Evolutionary conservation across 768 basidiomycete genomes (phyloP).

Genomic region (Lactarius vividus): DNA sequence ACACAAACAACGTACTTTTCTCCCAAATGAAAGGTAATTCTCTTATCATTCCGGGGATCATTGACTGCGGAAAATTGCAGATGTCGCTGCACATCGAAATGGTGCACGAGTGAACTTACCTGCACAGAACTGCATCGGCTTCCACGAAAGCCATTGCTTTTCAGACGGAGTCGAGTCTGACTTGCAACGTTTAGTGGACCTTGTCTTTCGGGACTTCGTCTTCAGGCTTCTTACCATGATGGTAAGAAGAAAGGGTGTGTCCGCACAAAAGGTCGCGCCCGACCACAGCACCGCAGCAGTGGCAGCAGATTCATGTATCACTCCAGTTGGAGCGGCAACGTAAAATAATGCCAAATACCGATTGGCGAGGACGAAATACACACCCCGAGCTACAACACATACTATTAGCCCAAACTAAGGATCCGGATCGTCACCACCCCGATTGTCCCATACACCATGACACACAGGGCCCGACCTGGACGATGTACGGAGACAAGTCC

Average conservation of each 20-base stretch:
- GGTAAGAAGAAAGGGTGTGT: background rate
- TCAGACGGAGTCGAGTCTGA: background rate
- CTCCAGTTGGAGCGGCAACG: too few relatives aligned
- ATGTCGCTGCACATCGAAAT: background rate
- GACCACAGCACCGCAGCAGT: background rate
- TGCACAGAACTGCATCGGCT: constrained; percentile 8
- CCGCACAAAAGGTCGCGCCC: background rate
- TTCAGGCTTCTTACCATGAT: background rate
- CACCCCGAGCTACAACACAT: too few relatives aligned
- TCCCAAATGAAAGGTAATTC: background rate
- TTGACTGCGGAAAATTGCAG: background rate
- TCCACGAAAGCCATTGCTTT: constrained; percentile 14
- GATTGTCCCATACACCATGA: too few relatives aligned
- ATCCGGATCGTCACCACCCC: too few relatives aligned
- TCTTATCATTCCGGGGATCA: constrained; percentile 5
- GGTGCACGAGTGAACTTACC: background rate
- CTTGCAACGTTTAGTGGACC: background rate
- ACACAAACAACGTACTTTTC: constrained; percentile 6
- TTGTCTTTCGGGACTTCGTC: background rate
- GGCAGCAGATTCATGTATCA: too few relatives aligned
- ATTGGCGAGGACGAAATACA: too few relatives aligned
- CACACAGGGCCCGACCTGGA: too few relatives aligned
- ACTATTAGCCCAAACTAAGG: too few relatives aligned
- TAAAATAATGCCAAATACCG: too few relatives aligned
- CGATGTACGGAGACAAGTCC: too few relatives aligned